A percentile compares a stretch with the other conserved stretches of the same genome.
Evolutionary conservation across 2,329 filamentous ascomycete species (phyloP).

Genomic region (Penicillium sp.): DNA sequence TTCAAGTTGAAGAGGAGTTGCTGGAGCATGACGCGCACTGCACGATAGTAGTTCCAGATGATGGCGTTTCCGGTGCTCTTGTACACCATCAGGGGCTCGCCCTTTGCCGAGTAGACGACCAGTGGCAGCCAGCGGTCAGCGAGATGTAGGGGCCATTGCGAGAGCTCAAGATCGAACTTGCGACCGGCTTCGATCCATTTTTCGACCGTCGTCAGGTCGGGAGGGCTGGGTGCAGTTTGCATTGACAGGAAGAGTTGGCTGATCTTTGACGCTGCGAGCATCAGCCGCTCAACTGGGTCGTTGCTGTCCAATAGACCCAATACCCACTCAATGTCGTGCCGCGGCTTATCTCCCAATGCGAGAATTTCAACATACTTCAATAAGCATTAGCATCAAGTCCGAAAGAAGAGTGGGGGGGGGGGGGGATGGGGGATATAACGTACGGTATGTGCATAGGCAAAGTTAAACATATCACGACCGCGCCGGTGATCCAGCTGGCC

Average conservation of each 20-base stretch:
- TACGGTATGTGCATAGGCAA: conserved; percentile 38
- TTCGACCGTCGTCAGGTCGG: conserved; percentile 19
- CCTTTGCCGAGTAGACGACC: conserved; percentile 28
- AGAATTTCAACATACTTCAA: conserved; percentile 36
- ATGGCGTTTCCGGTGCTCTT: conserved; percentile 26
- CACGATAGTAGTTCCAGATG: conserved; percentile 39
- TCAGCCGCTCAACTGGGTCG: conserved; percentile 33
- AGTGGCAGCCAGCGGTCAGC: conserved; percentile 36
- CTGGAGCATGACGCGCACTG: conserved; percentile 35
- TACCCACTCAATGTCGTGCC: conserved; percentile 31
- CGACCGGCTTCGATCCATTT: conserved; percentile 25
- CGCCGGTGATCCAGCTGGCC: conserved; percentile 28
- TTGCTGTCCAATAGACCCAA: conserved; percentile 26
- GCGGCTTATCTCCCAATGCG: conserved; percentile 32
- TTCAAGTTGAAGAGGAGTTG: conserved; percentile 29
- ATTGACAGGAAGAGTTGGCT: conserved; percentile 28
- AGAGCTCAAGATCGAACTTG: conserved; percentile 29
- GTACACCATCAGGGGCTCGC: conserved; percentile 34
- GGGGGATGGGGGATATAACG: conserved; percentile 6
- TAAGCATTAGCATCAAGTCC: conserved; percentile 2
- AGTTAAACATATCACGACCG: conserved; percentile 38
- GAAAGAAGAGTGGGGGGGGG: no score
- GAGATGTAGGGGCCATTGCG: conserved; percentile 31
- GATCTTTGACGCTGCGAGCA: conserved; percentile 31
- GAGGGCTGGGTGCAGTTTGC: conserved; percentile 14